A percentile compares a stretch with the other conserved stretches of the same genome.
phyloP scores from a whole-genome alignment of 148 eudicot species.

The Amaranthus palmeri region DNA sequence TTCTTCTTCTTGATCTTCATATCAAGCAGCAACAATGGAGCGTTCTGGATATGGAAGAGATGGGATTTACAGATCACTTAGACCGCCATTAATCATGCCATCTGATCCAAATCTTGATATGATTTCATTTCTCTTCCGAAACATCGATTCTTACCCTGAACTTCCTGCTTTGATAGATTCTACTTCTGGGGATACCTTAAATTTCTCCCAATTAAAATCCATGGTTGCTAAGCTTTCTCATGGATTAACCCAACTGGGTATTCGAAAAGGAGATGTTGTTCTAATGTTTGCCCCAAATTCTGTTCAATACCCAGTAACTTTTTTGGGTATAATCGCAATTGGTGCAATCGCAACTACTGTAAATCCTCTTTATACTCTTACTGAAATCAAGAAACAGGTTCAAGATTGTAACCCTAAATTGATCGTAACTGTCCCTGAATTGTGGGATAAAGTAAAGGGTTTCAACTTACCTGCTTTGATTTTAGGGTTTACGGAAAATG shows the following conservation, averaged over 20 bases:
- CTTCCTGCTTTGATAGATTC: constrained; percentile 62
- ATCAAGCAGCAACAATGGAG: constrained; percentile 37
- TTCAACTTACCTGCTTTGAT: constrained; percentile 47
- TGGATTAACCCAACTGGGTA: constrained; percentile 40
- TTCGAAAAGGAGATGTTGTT: constrained; percentile 52
- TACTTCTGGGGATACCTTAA: constrained; percentile 42
- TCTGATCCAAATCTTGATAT: constrained; percentile 36
- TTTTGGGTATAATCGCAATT: constrained; percentile 44
- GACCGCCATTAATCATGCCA: constrained; percentile 48
- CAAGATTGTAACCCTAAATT: constrained; percentile 51
- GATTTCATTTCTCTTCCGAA: constrained; percentile 60
- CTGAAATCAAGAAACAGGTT: constrained; percentile 53
- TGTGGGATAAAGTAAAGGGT: constrained; percentile 42
- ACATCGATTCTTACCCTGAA: constrained; percentile 39
- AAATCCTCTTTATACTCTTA: constrained; percentile 49
- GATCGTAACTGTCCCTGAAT: constrained; percentile 45
- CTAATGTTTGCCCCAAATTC: constrained; percentile 68
- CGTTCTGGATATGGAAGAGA: constrained; percentile 71
- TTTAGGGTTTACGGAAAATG: constrained; percentile 23
- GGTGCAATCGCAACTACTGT: constrained; percentile 72
- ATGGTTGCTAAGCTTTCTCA: constrained; percentile 44
- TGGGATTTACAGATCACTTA: constrained; percentile 51
- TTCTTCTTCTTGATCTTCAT: no score
- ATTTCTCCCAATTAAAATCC: constrained; percentile 47
- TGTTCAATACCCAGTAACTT: constrained; percentile 44